phyloP scores from a whole-genome alignment of 2,329 filamentous ascomycete genomes.

The Paraphaeosphaeria minitans region DNA sequence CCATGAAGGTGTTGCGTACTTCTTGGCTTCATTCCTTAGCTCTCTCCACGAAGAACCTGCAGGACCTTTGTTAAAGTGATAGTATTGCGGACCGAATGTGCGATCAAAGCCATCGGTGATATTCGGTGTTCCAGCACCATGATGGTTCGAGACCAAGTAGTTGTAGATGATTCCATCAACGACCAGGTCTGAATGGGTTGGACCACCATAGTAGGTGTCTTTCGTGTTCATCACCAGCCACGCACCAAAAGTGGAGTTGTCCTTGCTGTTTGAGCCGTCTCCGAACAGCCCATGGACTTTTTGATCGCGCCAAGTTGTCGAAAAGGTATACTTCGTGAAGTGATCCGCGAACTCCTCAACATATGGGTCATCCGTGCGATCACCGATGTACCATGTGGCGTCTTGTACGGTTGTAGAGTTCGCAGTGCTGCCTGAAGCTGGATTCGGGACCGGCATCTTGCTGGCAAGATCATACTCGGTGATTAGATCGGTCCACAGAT shows the following conservation, averaged over 20 bases:
- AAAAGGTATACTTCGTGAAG: constrained; percentile 70
- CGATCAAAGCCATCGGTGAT: constrained; percentile 69
- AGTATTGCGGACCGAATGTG: constrained; percentile 70
- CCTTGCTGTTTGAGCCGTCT: constrained; percentile 55
- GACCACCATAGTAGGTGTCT: constrained; percentile 67
- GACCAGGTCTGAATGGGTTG: constrained; percentile 65
- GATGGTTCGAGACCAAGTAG: constrained; percentile 62
- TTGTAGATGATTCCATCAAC: constrained; percentile 71
- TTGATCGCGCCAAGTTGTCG: constrained; percentile 63
- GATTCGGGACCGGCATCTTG: constrained; percentile 59
- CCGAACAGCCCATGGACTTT: constrained; percentile 62
- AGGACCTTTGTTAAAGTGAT: constrained; percentile 65
- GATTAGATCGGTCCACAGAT: constrained; percentile 66
- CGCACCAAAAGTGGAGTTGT: constrained; percentile 61
- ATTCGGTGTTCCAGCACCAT: constrained; percentile 66
- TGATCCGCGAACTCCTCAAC: constrained; percentile 63
- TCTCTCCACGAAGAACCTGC: constrained; percentile 57
- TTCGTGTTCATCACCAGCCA: constrained; percentile 70
- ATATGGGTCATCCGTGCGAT: constrained; percentile 61
- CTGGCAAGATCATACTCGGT: constrained; percentile 62
- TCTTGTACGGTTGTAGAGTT: constrained; percentile 62
- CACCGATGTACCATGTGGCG: constrained; percentile 64
- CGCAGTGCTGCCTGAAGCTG: constrained; percentile 44
- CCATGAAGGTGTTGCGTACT: constrained; percentile 59
- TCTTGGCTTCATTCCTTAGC: constrained; percentile 60